A percentile compares a stretch with the other conserved stretches of the same genome.
phyloP scores from a whole-genome alignment of 179 eudicot genomes.

The Drosera spatulata region DNA sequence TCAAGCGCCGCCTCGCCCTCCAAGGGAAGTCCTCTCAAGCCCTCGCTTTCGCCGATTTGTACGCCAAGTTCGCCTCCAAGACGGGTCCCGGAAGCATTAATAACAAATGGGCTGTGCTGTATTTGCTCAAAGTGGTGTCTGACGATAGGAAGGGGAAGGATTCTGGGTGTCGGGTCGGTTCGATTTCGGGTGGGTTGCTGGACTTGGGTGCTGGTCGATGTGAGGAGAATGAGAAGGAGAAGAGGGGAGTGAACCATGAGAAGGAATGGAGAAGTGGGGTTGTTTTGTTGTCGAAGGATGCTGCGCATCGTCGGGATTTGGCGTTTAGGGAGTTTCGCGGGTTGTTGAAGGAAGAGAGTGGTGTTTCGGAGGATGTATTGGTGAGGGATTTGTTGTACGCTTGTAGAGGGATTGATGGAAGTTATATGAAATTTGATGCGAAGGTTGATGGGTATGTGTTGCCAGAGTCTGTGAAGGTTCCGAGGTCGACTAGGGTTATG shows the following conservation, averaged over 20 bases:
- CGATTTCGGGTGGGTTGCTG: slow-evolving; percentile 52
- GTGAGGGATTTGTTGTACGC: slow-evolving; percentile 88
- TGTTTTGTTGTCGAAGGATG: slow-evolving; percentile 57
- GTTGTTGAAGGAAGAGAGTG: slow-evolving; percentile 67
- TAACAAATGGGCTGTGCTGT: slow-evolving; percentile 84
- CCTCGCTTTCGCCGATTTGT: slow-evolving; percentile 71
- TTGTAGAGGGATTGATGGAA: slow-evolving; percentile 90
- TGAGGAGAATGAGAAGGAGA: slow-evolving; percentile 19
- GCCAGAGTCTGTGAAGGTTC: slow-evolving; percentile 40
- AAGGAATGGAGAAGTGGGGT: slow-evolving; percentile 66
- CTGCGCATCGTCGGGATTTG: slow-evolving; percentile 57
- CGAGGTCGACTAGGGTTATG: slow-evolving; percentile 60
- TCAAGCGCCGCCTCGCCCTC: slow-evolving; percentile 72
- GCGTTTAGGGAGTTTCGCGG: slow-evolving; percentile 65
- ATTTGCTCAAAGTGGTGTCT: slow-evolving; percentile 75
- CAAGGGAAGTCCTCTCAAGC: slow-evolving; percentile 90
- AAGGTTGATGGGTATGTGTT: slow-evolving; percentile 48
- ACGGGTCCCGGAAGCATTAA: slow-evolving; percentile 65
- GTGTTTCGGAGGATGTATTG: slow-evolving; percentile 75
- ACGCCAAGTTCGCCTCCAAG: slow-evolving; percentile 47
- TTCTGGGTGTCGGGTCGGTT: slow-evolving; percentile 12
- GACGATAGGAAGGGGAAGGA: slow-evolving; percentile 46
- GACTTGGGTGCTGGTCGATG: slow-evolving; percentile 18
- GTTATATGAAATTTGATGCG: slow-evolving; percentile 49
- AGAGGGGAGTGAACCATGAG: slow-evolving; percentile 11